Percentiles rank a stretch among this genome's conserved stretches.
Evolutionary conservation across 1,139 yeast genomes (phyloP).

Genomic region (Yamadazyma diospyri): DNA sequence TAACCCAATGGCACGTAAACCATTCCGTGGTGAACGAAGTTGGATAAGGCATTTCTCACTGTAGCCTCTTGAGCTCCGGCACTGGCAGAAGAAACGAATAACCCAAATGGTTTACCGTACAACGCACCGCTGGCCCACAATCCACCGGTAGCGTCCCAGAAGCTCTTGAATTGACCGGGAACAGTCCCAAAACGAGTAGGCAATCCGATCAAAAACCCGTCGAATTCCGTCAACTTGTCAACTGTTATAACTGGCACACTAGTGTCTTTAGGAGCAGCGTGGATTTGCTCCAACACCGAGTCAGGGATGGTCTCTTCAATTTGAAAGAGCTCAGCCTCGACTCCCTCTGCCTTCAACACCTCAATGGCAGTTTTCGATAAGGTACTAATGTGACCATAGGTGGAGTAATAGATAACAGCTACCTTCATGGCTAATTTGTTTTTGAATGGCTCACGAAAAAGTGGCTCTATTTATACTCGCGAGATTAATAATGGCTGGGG

Average conservation of each 20-base stretch:
- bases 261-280: slow-evolving; percentile 43
- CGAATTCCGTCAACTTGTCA: slow-evolving; percentile 37
- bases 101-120: slow-evolving; percentile 45
- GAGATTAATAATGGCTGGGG: slow-evolving; percentile 2
- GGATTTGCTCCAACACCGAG: slow-evolving; percentile 35
- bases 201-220: slow-evolving; percentile 47
- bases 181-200: slow-evolving; percentile 50
- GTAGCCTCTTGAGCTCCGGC: slow-evolving; percentile 49
- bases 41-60: slow-evolving; percentile 30
- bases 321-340: slow-evolving; percentile 41
- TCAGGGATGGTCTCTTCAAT: slow-evolving; percentile 46
- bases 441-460: not conserved
- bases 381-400: slow-evolving; percentile 57
- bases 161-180: slow-evolving; percentile 45
- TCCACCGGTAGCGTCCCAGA: slow-evolving; percentile 46
- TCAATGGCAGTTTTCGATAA: slow-evolving; percentile 44
- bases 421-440: slow-evolving; percentile 19
- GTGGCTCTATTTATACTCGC: not conserved
- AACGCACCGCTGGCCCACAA: slow-evolving; percentile 51
- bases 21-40: slow-evolving; percentile 50
- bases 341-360: slow-evolving; percentile 40
- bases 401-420: slow-evolving; percentile 55
- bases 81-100: slow-evolving; percentile 45
- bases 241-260: slow-evolving; percentile 39
- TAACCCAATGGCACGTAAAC: slow-evolving; percentile 49